Conservation (phyloP, 345 rosid species). For the Xanthoceras sorbifolium region DNA sequence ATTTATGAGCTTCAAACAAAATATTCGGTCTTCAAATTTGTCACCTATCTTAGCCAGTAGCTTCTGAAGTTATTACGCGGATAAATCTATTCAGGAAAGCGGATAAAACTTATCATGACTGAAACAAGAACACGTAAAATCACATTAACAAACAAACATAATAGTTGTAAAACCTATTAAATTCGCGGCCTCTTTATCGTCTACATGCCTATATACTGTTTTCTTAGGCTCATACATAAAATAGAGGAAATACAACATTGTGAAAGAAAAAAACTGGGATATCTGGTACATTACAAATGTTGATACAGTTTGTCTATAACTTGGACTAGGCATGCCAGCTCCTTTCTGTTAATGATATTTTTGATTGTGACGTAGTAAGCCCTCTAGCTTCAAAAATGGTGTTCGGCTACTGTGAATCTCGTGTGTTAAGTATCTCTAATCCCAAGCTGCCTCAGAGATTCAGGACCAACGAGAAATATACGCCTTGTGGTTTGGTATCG, state of each 20-base stretch:
- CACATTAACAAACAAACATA: not conserved
- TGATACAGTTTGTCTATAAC: not conserved
- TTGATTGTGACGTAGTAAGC: not conserved
- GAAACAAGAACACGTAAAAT: no score
- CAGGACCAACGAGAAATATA: constrained; percentile 73
- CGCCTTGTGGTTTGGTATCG: constrained; percentile 62
- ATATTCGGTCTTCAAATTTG: no score
- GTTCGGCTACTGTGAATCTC: constrained; percentile 4
- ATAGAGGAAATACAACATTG: not conserved
- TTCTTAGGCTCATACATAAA: not conserved
- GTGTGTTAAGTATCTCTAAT: constrained; percentile 45
- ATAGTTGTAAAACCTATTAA: not conserved
- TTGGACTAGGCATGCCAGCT: not conserved
- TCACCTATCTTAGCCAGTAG: no score
- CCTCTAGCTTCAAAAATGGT: not conserved
- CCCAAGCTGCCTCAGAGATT: constrained; percentile 65
- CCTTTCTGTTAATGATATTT: not conserved
- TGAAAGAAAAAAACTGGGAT: not conserved
- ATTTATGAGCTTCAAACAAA: no score
- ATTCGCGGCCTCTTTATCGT: not conserved
- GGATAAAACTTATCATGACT: no score
- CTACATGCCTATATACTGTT: no score
- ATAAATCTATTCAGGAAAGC: no score
- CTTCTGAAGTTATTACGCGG: no score
- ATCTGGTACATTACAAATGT: not conserved